Base-by-base conservation (phyloP, 129 eudicot genomes). In the Dittrichia graveolens region DNA sequence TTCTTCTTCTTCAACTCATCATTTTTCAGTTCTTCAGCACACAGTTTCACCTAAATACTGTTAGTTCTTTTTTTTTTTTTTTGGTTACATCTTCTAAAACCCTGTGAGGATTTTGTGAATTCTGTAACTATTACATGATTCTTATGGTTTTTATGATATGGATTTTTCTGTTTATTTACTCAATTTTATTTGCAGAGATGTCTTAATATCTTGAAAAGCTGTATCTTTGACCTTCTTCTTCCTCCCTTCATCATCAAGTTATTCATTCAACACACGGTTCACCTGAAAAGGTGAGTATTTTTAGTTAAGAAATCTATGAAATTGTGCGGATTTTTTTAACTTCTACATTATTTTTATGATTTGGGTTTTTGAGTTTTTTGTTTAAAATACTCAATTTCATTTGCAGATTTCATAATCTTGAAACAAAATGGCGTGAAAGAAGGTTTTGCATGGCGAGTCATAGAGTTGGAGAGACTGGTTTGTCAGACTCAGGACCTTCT, bases 391-490 rank as follows among this genome's bases (percentile, higher is more conserved):
- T 53, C 18, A 54, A 69, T 69, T 44, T 14, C 10, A 57, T 6
- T 67, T 64, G 57, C 79, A 80, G 85, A 47, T 35, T 41, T 45
- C 57, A 54, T 6, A 60, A 70, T 78, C 67, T 55, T 75, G 77
- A 60, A 69, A 56, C 49, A 79, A 44, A 83, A 86, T 86, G 90
- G 72, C 49, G 68, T 81, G 84, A 85, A 78, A 65, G 39, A 70
- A 39, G 61, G 49, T 11, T 67, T 78, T 90, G 91, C 93, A 94
- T 95, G 99, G 96, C 85, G 71, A 88, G 91, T 81, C 97, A 88
- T 24, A 67, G 96, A 83, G 68, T 92, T 75, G 96, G 89, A 78
- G 91, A 83, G 71, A 76, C 90, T 59, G 83, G 87, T 80, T 81
- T 89, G 61, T 75, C 95, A 54, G 84, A 82, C 77, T 77, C 91